Evolutionary conservation across 371 early-diverging fungal species (phyloP), one percentile per base, ranked within the genome.

Genomic region (Blastocladiella emersonii): DNA sequence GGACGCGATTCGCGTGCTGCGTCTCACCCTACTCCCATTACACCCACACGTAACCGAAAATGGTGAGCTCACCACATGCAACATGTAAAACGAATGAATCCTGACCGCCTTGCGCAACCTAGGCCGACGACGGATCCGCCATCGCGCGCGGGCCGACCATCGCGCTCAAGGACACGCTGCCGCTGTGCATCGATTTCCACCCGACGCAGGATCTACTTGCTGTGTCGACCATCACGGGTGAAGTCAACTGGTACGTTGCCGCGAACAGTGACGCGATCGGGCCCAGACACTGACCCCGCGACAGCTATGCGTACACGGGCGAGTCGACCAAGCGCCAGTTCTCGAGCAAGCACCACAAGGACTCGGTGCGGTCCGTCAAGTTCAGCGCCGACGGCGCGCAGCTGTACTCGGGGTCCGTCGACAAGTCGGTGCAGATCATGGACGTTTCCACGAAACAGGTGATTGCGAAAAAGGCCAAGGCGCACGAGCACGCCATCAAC

Each of bases 401-500:
- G 19, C 73, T 92, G 12, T 91, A 79, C 70, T 82, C 84, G 15
- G 86, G 83, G 30, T 91, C 93, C 19, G 84, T 84, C 67, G 95
- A 95, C 71, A 78, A 79, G 68, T 77, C 87, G 13, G 81, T 92
- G 57, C 81, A 80, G 56, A 74, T 83, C 23, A 66, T 92, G 57
- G 90, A 93, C 67, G 69, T 82, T 7, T 73, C 71, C 41, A 87
- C 86, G 0, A 88, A 88, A 34, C 75, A 79, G 36, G 74, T 81
- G 1, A 72, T 78, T 34, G 64, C 76, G 57, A 76, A 76, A 41
- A 78, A 86, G 61, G 72, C 79, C 12, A 77, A 75, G 0, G 88
- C 92, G 0, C 95, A 94, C 71, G 85, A 83, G 81, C 87, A 79
- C 66, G 79, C 94, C 5, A 75, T 93, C 61, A 90, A 93, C 71